A percentile compares a stretch with the other conserved stretches of the same genome.
Conservation (phyloP, 2,329 filamentous ascomycete species). For the Ceratocystis lukuohia region DNA sequence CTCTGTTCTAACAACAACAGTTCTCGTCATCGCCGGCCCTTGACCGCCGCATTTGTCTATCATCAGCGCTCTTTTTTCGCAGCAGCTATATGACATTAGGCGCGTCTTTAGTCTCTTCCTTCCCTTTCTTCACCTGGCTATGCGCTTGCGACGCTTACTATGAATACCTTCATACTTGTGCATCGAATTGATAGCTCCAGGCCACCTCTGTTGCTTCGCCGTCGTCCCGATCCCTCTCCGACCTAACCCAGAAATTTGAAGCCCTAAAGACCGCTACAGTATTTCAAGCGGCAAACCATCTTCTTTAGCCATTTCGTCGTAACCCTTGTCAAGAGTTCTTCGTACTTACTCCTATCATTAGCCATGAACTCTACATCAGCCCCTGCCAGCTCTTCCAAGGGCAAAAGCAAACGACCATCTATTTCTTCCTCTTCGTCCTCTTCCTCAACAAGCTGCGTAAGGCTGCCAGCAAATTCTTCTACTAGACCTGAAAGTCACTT, state of each 20-base stretch:
- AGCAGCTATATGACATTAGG: not conserved
- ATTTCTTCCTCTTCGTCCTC: not conserved
- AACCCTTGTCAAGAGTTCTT: not conserved
- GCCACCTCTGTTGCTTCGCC: slow-evolving; percentile 8
- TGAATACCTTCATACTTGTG: slow-evolving; percentile 12
- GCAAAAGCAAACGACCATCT: not conserved
- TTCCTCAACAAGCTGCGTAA: not conserved
- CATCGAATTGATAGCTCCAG: slow-evolving; percentile 14
- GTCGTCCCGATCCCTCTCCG: slow-evolving; percentile 7
- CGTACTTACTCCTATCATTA: not conserved
- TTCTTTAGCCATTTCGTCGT: not conserved
- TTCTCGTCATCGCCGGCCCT: not conserved
- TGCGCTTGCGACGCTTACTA: slow-evolving; percentile 18
- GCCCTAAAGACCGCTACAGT: not conserved
- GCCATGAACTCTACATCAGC: slow-evolving; percentile 10
- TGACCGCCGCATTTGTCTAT: not conserved
- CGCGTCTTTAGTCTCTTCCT: not conserved
- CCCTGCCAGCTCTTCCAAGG: not conserved
- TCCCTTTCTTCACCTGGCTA: not conserved
- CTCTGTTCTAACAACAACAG: not conserved
- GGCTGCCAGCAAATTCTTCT: not conserved
- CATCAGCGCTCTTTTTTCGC: not conserved
- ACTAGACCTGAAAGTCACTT: not conserved
- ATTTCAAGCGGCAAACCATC: not conserved
- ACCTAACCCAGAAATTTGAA: not conserved